Evolutionary conservation across 768 basidiomycete genomes (phyloP).

Genomic region (Boletus tylopilopsis): DNA sequence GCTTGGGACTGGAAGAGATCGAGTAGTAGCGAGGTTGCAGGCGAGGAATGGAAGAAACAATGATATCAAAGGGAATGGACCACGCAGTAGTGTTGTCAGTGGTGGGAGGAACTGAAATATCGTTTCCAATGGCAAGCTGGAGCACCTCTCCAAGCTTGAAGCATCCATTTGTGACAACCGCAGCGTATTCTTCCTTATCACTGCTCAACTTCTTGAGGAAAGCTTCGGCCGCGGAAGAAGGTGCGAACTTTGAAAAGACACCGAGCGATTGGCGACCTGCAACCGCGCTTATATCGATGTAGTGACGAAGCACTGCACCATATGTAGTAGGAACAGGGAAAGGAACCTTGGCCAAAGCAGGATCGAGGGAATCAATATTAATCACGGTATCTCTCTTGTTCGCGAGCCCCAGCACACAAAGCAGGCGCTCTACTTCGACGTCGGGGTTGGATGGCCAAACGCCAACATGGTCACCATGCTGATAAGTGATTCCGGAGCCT

Average conservation of each 20-base stretch:
- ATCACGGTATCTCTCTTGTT: constrained; percentile 82
- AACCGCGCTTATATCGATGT: constrained; percentile 94
- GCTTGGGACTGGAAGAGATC: constrained; percentile 95
- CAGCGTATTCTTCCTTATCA: constrained; percentile 84
- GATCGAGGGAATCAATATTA: constrained; percentile 94
- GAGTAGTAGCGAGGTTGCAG: constrained; percentile 98
- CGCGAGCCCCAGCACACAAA: constrained; percentile 80
- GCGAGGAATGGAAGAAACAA: constrained; percentile 89
- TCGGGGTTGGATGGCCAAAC: constrained; percentile 97
- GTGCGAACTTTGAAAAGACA: constrained; percentile 83
- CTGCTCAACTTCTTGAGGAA: constrained; percentile 73
- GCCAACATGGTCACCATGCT: constrained; percentile 97
- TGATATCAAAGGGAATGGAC: constrained; percentile 94
- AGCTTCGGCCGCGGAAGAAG: constrained; percentile 70
- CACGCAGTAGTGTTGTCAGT: constrained; percentile 78
- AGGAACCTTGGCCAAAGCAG: constrained; percentile 95
- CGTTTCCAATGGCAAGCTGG: constrained; percentile 84
- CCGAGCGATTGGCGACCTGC: constrained; percentile 94
- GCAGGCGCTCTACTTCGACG: constrained; percentile 83
- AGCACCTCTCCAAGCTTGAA: constrained; percentile 92
- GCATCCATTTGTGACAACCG: constrained; percentile 74
- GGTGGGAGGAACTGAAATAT: constrained; percentile 52
- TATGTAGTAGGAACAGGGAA: constrained; percentile 98
- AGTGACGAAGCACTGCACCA: constrained; percentile 88
- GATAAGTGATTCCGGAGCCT: constrained; percentile 96